phyloP scores from a whole-genome alignment of 768 basidiomycete genomes.

The Crucibulum laeve region DNA sequence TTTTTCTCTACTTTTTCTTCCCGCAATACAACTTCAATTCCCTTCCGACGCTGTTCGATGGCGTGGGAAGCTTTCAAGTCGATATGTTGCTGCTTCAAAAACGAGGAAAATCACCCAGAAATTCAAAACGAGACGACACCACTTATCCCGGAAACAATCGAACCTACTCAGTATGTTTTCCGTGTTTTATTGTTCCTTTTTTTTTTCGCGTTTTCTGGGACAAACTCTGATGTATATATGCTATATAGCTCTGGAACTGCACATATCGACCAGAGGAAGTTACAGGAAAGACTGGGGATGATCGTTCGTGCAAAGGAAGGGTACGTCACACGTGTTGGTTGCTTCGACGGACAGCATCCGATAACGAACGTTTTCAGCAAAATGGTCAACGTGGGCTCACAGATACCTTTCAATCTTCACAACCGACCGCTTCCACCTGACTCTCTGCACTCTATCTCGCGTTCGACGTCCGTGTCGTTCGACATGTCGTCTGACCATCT shows the following conservation, averaged over 20 bases:
- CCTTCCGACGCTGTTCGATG: neutral
- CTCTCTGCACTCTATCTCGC: slow-evolving; percentile 2
- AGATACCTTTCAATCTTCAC: slow-evolving; percentile 22
- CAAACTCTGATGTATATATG: neutral
- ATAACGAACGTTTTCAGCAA: slow-evolving; percentile 9
- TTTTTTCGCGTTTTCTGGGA: neutral
- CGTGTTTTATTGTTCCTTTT: no score
- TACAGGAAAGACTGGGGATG: slow-evolving; percentile 10
- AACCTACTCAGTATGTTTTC: neutral
- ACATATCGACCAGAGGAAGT: slow-evolving; percentile 6
- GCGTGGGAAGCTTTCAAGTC: neutral
- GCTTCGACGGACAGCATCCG: neutral
- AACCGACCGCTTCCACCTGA: slow-evolving; percentile 8
- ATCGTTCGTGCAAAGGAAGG: slow-evolving; percentile 19
- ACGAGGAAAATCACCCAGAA: neutral
- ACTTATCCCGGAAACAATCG: neutral
- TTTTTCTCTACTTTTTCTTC: no score
- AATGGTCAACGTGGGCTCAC: slow-evolving; percentile 19
- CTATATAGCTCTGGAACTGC: slow-evolving; percentile 1
- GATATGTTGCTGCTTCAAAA: neutral
- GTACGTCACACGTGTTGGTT: slow-evolving; percentile 8
- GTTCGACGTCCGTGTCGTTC: slow-evolving; percentile 9
- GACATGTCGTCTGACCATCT: slow-evolving; percentile 8
- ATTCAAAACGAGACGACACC: neutral
- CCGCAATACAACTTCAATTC: no score